Percentiles rank a stretch among this genome's conserved stretches.
Evolutionary conservation across 2,329 filamentous ascomycete species (phyloP).

Genomic region (Cordyceps fumosorosea): DNA sequence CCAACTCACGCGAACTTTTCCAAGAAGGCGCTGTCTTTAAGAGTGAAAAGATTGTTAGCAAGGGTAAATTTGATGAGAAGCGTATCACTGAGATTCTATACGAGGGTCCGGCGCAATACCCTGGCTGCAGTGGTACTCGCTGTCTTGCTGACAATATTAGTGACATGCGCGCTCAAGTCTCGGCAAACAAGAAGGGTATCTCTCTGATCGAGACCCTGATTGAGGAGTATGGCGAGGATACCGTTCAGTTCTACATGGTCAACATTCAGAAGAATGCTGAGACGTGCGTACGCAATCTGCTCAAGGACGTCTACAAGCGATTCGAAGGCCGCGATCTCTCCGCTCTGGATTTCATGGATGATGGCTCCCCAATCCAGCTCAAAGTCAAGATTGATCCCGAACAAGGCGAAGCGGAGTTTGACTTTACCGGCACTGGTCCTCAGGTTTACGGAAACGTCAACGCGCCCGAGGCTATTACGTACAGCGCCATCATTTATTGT

Average conservation of each 20-base stretch:
- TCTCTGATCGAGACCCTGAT: constrained; percentile 71
- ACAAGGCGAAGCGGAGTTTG: constrained; percentile 72
- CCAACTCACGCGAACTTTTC: constrained; percentile 58
- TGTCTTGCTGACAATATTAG: constrained; percentile 77
- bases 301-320: constrained; percentile 63
- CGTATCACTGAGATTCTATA: constrained; percentile 67
- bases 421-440: constrained; percentile 72
- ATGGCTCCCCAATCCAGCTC: constrained; percentile 69
- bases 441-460: constrained; percentile 79
- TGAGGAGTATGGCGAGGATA: constrained; percentile 68
- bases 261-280: constrained; percentile 77
- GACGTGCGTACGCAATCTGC: constrained; percentile 62
- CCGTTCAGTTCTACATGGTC: constrained; percentile 79
- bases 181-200: constrained; percentile 79
- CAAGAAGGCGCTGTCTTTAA: constrained; percentile 59
- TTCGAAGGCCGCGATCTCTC: constrained; percentile 66
- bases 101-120: constrained; percentile 65
- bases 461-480: constrained; percentile 74
- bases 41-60: constrained; percentile 64
- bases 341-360: constrained; percentile 77
- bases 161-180: constrained; percentile 76
- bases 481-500: constrained; percentile 84
- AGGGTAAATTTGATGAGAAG: constrained; percentile 72
- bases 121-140: constrained; percentile 70
- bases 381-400: constrained; percentile 68